Evolutionary conservation across 768 basidiomycete species (phyloP), one percentile per base, ranked within the genome.

Genomic region (Plicaturopsis crispa): DNA sequence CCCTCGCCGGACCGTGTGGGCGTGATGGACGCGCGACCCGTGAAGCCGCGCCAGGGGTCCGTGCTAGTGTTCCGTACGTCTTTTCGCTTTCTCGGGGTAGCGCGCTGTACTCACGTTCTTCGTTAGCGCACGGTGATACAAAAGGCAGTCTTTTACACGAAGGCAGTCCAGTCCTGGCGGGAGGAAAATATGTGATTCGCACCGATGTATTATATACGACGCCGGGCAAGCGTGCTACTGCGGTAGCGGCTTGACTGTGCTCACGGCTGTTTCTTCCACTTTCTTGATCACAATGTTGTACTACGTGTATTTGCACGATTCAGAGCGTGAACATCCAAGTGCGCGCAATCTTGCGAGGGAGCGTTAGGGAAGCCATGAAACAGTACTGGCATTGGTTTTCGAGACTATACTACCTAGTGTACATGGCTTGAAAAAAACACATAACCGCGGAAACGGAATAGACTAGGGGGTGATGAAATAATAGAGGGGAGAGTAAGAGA

Each of bases 41-140:
- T 76, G 13, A 59, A 61, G 36, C 74, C 74, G 1, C 50, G 67
- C 11, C 59, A 63, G 2, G 74, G 74, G 0, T 66, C 70, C 3
- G 69, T 72, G 1, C 59, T 68, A 24, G 64, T 72, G 28, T 76
- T 76, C 54, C 72, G 67, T 43, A 43, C 51, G 49, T 61, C 61
- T 11, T 63, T 61, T 36, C 41, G 63, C 35, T 44, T 65, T 44
- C 63, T 63, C 35, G 63, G 63, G 50, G 55, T 56, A 20, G 14
- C 36, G 17, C 23, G 30, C 16, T 22, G 13, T 28, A 21, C 18
- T 16, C 18, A 21, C 14, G 26, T 4, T 18, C 19, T 7, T 37
- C 22, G 8, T 14, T 30, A 17, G n/a, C 26, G 26, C 26, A 28
- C 26, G 26, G 26, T 8, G 26, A 28, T 8, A 28, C 26, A 14